Conservation (phyloP, 1,139 yeast genomes). For the Candida albicans region DNA sequence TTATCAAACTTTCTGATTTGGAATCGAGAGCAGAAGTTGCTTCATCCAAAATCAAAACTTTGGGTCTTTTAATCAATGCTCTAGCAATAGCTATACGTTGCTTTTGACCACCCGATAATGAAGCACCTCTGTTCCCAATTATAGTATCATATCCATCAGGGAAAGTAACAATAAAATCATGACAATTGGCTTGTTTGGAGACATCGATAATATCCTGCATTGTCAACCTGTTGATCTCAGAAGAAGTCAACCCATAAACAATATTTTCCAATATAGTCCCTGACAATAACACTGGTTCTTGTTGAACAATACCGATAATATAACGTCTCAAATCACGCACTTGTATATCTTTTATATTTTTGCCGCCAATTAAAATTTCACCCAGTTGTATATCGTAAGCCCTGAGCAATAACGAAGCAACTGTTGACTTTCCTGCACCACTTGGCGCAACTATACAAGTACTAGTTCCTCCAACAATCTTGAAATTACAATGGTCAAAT, state of each 20-base stretch:
- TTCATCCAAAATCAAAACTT: conserved; percentile 66
- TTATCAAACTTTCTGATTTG: conserved; percentile 66
- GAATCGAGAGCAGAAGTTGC: conserved; percentile 82
- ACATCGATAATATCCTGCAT: conserved; percentile 46
- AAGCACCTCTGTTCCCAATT: conserved; percentile 58
- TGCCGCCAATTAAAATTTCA: conserved; percentile 63
- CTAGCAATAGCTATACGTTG: conserved; percentile 89
- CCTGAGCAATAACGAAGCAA: conserved; percentile 70
- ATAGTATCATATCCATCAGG: conserved; percentile 57
- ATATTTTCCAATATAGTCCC: conserved; percentile 81
- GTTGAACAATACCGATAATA: conserved; percentile 79
- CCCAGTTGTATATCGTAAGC: conserved; percentile 64
- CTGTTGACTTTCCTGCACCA: conserved; percentile 89
- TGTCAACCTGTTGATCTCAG: conserved; percentile 41
- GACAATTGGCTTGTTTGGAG: conserved; percentile 55
- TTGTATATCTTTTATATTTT: conserved; percentile 61
- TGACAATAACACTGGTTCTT: conserved; percentile 80
- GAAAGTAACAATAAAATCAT: conserved; percentile 48
- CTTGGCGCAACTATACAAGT: conserved; percentile 91
- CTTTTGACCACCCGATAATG: conserved; percentile 82
- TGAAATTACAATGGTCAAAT: conserved; percentile 62
- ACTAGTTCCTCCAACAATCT: conserved; percentile 68
- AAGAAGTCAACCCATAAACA: conserved; percentile 66
- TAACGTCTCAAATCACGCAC: conserved; percentile 70
- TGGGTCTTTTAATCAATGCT: conserved; percentile 67